Evolutionary conservation across 2,329 filamentous ascomycete species (phyloP).

Genomic region (Penicillium sp.): DNA sequence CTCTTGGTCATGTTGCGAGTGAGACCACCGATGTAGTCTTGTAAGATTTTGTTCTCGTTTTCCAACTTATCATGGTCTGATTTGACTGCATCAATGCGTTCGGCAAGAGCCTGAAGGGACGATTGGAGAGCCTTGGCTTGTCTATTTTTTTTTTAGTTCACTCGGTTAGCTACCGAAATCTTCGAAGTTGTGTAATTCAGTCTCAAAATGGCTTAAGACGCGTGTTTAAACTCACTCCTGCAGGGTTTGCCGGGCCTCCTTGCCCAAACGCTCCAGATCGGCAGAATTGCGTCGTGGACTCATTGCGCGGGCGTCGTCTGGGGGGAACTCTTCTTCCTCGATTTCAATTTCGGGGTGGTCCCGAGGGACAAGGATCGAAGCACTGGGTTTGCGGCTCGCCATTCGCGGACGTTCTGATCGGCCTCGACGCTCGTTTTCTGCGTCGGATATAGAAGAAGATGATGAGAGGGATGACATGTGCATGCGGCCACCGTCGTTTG

Average conservation of each 20-base stretch:
- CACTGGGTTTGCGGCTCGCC: conserved; percentile 72
- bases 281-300: conserved; percentile 87
- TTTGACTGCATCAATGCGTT: conserved; percentile 90
- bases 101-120: conserved; percentile 82
- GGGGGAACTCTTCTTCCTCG: conserved; percentile 71
- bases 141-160: conserved; percentile 47
- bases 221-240: conserved; percentile 53
- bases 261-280: conserved; percentile 82
- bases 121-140: conserved; percentile 87
- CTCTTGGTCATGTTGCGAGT: conserved; percentile 68
- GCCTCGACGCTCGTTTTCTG: conserved; percentile 43
- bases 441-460: conserved; percentile 50
- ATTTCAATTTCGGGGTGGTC: conserved; percentile 72
- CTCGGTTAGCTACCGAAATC: background rate
- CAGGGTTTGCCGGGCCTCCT: conserved; percentile 68
- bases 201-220: background rate
- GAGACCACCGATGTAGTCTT: conserved; percentile 95
- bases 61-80: conserved; percentile 96
- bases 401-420: conserved; percentile 62
- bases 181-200: background rate
- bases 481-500: conserved; percentile 39
- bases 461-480: conserved; percentile 45
- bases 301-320: conserved; percentile 90
- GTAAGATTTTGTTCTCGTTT: conserved; percentile 92
- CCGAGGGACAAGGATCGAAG: conserved; percentile 76